A percentile compares a stretch with the other conserved stretches of the same genome.
Evolutionary conservation across 306 rosid species (phyloP).

Genomic region (Hippophae tibetana): DNA sequence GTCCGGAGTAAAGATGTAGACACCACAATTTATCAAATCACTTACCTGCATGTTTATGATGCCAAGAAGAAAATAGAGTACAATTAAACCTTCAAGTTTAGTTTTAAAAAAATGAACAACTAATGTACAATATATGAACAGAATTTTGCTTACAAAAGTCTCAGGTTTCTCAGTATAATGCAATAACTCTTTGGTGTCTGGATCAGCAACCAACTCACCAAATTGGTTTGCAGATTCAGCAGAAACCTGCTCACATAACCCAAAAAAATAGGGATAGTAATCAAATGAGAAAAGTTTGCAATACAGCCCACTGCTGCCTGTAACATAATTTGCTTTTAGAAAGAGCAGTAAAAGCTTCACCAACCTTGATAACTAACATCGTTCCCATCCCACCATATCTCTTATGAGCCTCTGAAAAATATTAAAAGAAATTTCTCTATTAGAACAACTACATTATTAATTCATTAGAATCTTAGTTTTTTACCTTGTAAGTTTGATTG

Average conservation of each 20-base stretch:
- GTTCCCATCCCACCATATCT: slow-evolving; percentile 42
- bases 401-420: slow-evolving; percentile 34
- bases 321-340: neutral
- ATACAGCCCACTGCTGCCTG: neutral
- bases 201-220: slow-evolving; percentile 97
- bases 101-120: slow-evolving; percentile 5
- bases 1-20: slow-evolving; percentile 64
- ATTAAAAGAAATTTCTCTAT: neutral
- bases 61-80: slow-evolving; percentile 10
- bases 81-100: neutral
- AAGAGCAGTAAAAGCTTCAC: slow-evolving; percentile 2
- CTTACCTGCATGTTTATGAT: slow-evolving; percentile 48
- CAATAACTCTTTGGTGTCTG: slow-evolving; percentile 69
- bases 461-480: neutral
- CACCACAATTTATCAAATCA: slow-evolving; percentile 82
- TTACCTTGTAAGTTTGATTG: neutral
- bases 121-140: neutral
- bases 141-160: slow-evolving; percentile 32
- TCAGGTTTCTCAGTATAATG: slow-evolving; percentile 98
- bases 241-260: slow-evolving; percentile 56
- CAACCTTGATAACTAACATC: slow-evolving; percentile 39
- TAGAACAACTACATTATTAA: neutral
- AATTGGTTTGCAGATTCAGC: slow-evolving; percentile 79
- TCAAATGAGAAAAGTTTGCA: neutral
- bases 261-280: neutral